A percentile compares a stretch with the other conserved stretches of the same genome.
phyloP scores from a whole-genome alignment of 2,329 filamentous ascomycete species.

The Colletotrichum magnum region DNA sequence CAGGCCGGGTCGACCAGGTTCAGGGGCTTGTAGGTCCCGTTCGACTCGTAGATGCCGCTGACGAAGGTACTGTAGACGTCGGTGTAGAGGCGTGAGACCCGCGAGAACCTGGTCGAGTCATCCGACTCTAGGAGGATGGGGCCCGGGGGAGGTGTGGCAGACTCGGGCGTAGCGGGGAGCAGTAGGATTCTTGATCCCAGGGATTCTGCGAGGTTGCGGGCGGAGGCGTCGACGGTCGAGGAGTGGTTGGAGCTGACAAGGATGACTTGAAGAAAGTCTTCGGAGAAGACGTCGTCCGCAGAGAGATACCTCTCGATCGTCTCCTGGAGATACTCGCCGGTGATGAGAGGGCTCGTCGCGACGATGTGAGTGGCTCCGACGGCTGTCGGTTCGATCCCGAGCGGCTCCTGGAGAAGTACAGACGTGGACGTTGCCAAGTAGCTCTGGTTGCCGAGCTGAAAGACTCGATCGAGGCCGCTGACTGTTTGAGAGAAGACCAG shows the following conservation, averaged over 20 bases:
- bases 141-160: background rate
- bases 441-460: background rate
- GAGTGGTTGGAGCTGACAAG: constrained; percentile 1
- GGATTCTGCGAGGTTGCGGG: background rate
- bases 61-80: constrained; percentile 27
- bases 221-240: background rate
- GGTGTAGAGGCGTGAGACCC: constrained; percentile 8
- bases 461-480: background rate
- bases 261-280: constrained; percentile 1
- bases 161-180: background rate
- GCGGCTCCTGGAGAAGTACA: background rate
- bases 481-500: background rate
- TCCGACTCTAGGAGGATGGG: background rate
- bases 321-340: background rate
- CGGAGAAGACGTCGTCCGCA: background rate
- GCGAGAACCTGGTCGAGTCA: background rate
- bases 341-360: background rate
- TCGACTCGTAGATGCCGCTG: constrained; percentile 25
- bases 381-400: background rate
- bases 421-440: background rate
- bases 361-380: background rate
- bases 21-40: constrained; percentile 20
- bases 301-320: background rate
- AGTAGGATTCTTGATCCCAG: background rate
- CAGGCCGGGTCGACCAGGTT: background rate